These are phyloP conservation scores for Mortierella sp. DNA, from an alignment of 371 early-diverging fungal genomes.

Conservation along the genomic window DNA sequence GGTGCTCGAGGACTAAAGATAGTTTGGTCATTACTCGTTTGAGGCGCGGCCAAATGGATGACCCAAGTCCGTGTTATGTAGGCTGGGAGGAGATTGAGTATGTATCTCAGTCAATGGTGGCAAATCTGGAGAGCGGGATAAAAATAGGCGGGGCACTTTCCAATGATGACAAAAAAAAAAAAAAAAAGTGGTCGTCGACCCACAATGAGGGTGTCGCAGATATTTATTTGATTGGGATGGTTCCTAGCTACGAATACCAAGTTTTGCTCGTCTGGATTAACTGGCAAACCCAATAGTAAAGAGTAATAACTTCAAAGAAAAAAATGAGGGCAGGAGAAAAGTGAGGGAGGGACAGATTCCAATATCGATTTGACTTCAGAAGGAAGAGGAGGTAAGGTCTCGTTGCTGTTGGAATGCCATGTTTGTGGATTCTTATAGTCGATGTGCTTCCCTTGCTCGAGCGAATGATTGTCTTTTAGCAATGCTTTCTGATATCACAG, in stretches of 20 bases:
- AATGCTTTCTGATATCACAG: too few species aligned
- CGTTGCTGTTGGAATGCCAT: slow-evolving; percentile 45
- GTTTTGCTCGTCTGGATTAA: not conserved
- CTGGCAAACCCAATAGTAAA: not conserved
- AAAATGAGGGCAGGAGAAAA: slow-evolving; percentile 20
- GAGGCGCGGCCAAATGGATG: not conserved
- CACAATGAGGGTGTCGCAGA: not conserved
- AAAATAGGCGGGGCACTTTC: not conserved
- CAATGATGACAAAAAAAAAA: not conserved
- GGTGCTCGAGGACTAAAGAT: slow-evolving; percentile 5
- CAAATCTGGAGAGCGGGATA: not conserved
- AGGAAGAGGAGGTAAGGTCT: slow-evolving; percentile 11
- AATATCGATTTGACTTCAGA: slow-evolving; percentile 43
- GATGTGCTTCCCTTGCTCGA: not conserved
- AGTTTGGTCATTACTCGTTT: slow-evolving; percentile 2
- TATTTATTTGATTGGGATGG: slow-evolving; percentile 15
- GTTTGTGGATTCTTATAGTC: slow-evolving; percentile 13
- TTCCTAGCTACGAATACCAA: not conserved
- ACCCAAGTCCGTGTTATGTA: not conserved
- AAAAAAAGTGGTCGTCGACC: not conserved
- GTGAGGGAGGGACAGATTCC: slow-evolving; percentile 33
- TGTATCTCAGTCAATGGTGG: not conserved
- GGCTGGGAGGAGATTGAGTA: not conserved
- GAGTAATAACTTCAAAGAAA: not conserved
- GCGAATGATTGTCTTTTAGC: not conserved